These are phyloP conservation scores for Rhizopus delemar DNA, from an alignment of 371 early-diverging fungal genomes.

Conservation along the genomic window DNA sequence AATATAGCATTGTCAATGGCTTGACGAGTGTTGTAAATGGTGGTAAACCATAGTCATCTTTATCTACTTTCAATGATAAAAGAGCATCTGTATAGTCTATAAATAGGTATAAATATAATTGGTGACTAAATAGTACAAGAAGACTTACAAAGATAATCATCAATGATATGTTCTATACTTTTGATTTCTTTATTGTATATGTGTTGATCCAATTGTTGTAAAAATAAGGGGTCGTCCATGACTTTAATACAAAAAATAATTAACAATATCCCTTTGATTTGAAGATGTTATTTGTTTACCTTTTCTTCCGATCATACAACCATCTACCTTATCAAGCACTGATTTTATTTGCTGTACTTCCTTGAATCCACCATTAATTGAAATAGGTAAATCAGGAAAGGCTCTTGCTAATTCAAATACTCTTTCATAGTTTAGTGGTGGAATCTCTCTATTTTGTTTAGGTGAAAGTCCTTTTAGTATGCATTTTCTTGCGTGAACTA, in stretches of 20 bases:
- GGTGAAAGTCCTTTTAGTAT: slow-evolving; percentile 84
- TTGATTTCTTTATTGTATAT: slow-evolving; percentile 22
- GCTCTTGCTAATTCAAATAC: slow-evolving; percentile 68
- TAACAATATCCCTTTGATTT: not conserved
- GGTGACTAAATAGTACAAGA: too few species aligned
- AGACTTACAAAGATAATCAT: slow-evolving; percentile 41
- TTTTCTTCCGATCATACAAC: slow-evolving; percentile 81
- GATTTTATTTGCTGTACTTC: slow-evolving; percentile 40
- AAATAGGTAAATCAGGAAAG: slow-evolving; percentile 66
- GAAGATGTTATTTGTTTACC: slow-evolving; percentile 30
- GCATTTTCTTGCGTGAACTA: slow-evolving; percentile 89
- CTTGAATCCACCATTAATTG: slow-evolving; percentile 84
- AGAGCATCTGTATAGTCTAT: slow-evolving; percentile 33
- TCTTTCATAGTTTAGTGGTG: slow-evolving; percentile 76
- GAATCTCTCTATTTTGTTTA: slow-evolving; percentile 81
- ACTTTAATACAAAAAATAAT: slow-evolving; percentile 19
- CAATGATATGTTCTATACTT: slow-evolving; percentile 38
- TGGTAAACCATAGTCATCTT: slow-evolving; percentile 25
- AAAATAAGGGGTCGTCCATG: slow-evolving; percentile 41
- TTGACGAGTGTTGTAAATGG: slow-evolving; percentile 37
- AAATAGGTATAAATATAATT: not conserved
- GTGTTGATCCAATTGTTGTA: slow-evolving; percentile 35
- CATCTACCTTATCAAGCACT: slow-evolving; percentile 58
- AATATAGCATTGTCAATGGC: slow-evolving; percentile 37
- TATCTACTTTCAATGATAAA: slow-evolving; percentile 11